A percentile compares a stretch with the other conserved stretches of the same genome.
Evolutionary conservation across 148 eudicot genomes (phyloP).

Genomic region (Persicaria maculosa): DNA sequence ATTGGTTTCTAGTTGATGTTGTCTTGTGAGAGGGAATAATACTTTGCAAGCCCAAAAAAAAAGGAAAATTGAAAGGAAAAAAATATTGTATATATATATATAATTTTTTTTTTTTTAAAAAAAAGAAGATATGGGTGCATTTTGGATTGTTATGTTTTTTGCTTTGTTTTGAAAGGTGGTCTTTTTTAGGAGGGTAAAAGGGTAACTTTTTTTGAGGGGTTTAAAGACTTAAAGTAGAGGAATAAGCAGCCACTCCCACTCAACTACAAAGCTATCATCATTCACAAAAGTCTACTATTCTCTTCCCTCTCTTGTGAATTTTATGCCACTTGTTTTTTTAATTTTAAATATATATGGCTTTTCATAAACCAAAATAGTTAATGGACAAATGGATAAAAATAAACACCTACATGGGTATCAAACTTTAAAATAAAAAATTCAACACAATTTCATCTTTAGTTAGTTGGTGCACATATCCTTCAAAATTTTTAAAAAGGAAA

Average conservation of each 20-base stretch:
- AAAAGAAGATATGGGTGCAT: slow-evolving; percentile 6
- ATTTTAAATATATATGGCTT: too few species aligned
- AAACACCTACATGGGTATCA: too few species aligned
- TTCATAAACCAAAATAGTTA: too few species aligned
- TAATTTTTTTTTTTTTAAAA: too few species aligned
- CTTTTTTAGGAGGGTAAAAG: slow-evolving; percentile 11
- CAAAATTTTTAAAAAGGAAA: too few species aligned
- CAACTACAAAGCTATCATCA: slow-evolving; percentile 9
- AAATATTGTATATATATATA: not conserved
- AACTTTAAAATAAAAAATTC: too few species aligned
- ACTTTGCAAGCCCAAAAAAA: slow-evolving; percentile 24
- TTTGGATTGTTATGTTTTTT: slow-evolving; percentile 12
- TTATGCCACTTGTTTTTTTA: slow-evolving; percentile 1
- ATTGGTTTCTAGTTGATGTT: slow-evolving; percentile 48
- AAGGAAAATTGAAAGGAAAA: not conserved
- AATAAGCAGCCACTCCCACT: slow-evolving; percentile 13
- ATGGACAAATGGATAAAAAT: too few species aligned
- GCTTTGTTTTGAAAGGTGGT: slow-evolving; percentile 38
- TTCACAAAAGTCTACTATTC: slow-evolving; percentile 13
- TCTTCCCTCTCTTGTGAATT: slow-evolving; percentile 8
- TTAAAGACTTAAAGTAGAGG: slow-evolving; percentile 7
- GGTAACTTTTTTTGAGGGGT: slow-evolving; percentile 25
- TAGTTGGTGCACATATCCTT: too few species aligned
- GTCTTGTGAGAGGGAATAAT: slow-evolving; percentile 41
- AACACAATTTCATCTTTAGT: too few species aligned